Evolutionary conservation across 106 monocot genomes (phyloP), one percentile per base, ranked within the genome.

Genomic region (Acorus calamus): DNA sequence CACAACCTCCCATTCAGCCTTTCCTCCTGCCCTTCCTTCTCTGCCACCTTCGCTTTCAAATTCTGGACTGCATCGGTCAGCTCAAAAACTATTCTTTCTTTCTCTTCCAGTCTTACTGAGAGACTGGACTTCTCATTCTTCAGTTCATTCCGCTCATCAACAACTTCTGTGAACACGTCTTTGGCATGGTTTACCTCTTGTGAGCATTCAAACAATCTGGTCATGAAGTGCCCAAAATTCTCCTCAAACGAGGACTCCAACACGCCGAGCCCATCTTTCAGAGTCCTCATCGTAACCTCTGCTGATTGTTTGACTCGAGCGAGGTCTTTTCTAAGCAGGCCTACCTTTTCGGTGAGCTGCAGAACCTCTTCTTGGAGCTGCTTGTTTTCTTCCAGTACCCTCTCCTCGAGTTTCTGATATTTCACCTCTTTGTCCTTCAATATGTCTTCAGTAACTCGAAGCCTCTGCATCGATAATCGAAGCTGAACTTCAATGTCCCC

Each of bases 381-480:
- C 41, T 14, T 68, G 28, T 60, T 69, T 68, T 5, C 60, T 66
- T 65, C 71, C 2, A 86, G 61, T 49, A 73, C 57, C 51, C 60
- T 71, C 54, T 69, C 80, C 69, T 61, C 81, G 72, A 52, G 58
- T 59, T 92, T 84, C 28, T 28, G 28, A 28, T 28, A 28, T 1
- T 28, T 28, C 28, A 28, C 28, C 28, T 28, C 28, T 28, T 28
- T 28, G 28, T 28, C 28, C 28, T 28, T 28, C 28, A 28, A 28
- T 28, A 28, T 28, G 46, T 74, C 82, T 73, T 88, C 92, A 12
- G 92, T 88, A 3, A 88, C 67, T 56, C 77, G 84, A 49, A 92
- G 77, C 66, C 80, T 89, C 60, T 86, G 86, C 47, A 83, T 93
- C 11, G 74, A 65, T 1, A 93, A 60, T 42, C 86, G 75, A 13